Conservation (phyloP, 1,139 yeast genomes). For the Suhomyces terraborum region DNA sequence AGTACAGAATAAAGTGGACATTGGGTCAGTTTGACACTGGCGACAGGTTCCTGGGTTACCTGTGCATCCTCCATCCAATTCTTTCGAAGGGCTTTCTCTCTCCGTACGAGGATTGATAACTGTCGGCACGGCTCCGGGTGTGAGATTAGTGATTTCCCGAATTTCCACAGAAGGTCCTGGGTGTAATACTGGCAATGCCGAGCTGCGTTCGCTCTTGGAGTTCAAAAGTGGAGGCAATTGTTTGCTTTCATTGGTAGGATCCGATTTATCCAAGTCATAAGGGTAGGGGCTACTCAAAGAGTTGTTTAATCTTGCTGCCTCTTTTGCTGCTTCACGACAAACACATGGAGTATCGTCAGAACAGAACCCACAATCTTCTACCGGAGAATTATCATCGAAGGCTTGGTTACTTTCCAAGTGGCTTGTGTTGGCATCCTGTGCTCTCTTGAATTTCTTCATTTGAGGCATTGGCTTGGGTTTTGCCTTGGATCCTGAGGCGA, state of each 20-base stretch:
- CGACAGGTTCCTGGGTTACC: slow-evolving; percentile 87
- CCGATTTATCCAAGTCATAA: slow-evolving; percentile 21
- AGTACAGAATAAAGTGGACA: slow-evolving; percentile 86
- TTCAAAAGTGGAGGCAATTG: slow-evolving; percentile 41
- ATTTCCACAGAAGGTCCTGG: slow-evolving; percentile 66
- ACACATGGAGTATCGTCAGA: slow-evolving; percentile 91
- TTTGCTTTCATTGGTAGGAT: slow-evolving; percentile 19
- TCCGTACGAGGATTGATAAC: slow-evolving; percentile 31
- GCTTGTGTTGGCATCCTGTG: slow-evolving; percentile 6
- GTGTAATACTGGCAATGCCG: slow-evolving; percentile 59
- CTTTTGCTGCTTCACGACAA: slow-evolving; percentile 80
- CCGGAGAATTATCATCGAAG: slow-evolving; percentile 52
- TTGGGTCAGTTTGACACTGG: slow-evolving; percentile 84
- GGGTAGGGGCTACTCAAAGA: slow-evolving; percentile 24
- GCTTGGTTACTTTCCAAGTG: slow-evolving; percentile 10
- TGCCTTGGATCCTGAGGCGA: slow-evolving; percentile 21
- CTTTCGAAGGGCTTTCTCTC: slow-evolving; percentile 2
- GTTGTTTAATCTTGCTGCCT: slow-evolving; percentile 44
- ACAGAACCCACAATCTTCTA: slow-evolving; percentile 90
- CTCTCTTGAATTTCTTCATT: slow-evolving; percentile 11
- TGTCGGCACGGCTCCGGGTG: slow-evolving; percentile 46
- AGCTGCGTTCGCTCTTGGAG: slow-evolving; percentile 25
- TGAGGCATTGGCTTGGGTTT: slow-evolving; percentile 12
- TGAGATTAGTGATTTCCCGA: slow-evolving; percentile 45
- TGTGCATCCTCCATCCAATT: slow-evolving; percentile 55